Conservation (phyloP, 1,284 basidiomycete genomes). For the Pseudozyma pruni region DNA sequence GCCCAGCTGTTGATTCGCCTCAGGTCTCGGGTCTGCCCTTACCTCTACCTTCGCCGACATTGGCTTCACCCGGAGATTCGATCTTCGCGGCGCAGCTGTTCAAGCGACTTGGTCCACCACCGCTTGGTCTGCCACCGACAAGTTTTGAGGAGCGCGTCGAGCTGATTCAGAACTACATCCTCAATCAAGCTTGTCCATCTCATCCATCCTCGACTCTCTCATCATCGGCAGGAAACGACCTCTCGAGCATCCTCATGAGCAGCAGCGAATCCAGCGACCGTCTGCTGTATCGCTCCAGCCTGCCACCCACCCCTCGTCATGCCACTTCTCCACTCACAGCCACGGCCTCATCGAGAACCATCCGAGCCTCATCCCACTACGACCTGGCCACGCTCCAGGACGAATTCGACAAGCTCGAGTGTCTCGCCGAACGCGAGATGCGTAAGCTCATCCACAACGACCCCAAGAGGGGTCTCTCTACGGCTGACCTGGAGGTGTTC, state of each 20-base stretch:
- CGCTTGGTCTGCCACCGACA: constrained; percentile 12
- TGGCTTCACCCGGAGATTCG: not conserved
- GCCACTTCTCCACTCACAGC: no score
- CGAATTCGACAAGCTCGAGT: constrained; percentile 45
- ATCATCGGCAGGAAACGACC: not conserved
- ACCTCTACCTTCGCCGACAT: not conserved
- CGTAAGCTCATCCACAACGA: not conserved
- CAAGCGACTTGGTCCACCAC: constrained; percentile 35
- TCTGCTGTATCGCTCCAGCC: constrained; percentile 2
- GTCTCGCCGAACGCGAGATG: constrained; percentile 26
- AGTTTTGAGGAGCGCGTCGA: constrained; percentile 13
- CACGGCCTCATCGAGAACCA: not conserved
- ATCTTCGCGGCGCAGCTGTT: constrained; percentile 19
- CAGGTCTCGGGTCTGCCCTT: constrained; percentile 13
- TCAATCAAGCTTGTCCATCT: constrained; percentile 4
- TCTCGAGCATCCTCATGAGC: not conserved
- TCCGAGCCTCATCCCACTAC: not conserved
- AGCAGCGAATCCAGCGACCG: no score
- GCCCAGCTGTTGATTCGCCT: constrained; percentile 4
- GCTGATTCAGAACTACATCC: constrained; percentile 18
- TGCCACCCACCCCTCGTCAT: constrained; percentile 3
- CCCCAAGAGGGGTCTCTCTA: no score
- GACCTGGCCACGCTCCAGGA: constrained; percentile 11
- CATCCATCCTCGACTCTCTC: not conserved
- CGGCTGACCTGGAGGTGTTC: not conserved